Base-by-base conservation (phyloP, 2,329 filamentous ascomycete species). In the Rhexocercosporidium sp. region DNA sequence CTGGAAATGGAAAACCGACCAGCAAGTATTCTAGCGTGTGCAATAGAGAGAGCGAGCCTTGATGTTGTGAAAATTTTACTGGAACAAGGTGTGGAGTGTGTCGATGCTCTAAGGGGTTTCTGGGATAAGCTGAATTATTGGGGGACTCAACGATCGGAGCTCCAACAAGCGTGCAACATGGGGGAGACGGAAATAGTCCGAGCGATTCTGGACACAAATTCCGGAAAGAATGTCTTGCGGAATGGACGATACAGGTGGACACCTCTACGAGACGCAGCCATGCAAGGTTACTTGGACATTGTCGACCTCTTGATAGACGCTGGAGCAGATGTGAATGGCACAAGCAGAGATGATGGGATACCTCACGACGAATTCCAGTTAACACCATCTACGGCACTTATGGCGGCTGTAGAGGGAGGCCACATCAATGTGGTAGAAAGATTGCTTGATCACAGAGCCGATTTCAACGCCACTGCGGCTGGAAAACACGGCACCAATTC, bases 121-220 rank as follows among this genome's bases (percentile, higher is more conserved):
- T 25, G 9, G 3, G n/a, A 27, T 27, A 4, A n/a, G n/a, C n/a
- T n/a, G n/a, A n/a, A n/a, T n/a, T n/a, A 1, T 37, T 3, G 9
- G 2, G 2, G 8, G 34, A 11, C n/a, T 6, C 12, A n/a, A 3
- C 25, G 49, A 47, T 72, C 74, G 22, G 74, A 73, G 29, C 69
- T 77, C 18, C 70, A 75, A 59, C 69, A 69, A 59, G 67, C 70
- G 59, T 59, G 20, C 29, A 20, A 66, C 9, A 65, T 67, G 16
- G 37, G 69, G 47, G 54, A 80, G 46, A 64, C 77, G 1, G 75
- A 76, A 7, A 71, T 79, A n/a, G 78, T 81, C 9, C 69, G 78
- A n/a, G 73, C 72, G 54, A 69, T 82, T 1, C 70, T 81, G 34
- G 6, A 29, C 11, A 57, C 3, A 73, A 77, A 46, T 29, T 59